A percentile compares a stretch with the other conserved stretches of the same genome.
Evolutionary conservation across 2,329 filamentous ascomycete genomes (phyloP).

Genomic region (Fusarium coffeatum): DNA sequence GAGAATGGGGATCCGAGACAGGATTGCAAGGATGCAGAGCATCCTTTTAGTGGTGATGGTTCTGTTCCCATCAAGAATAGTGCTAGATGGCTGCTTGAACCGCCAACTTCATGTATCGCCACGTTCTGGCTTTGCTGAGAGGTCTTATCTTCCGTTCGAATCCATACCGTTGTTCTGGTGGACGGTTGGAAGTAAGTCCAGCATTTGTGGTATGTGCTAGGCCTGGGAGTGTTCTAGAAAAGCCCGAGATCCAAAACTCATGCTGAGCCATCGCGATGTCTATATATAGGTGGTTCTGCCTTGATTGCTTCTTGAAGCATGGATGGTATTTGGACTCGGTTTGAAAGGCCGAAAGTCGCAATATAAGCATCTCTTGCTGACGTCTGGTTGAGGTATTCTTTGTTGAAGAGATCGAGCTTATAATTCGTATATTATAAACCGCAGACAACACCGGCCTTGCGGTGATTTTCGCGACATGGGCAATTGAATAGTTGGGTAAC

Average conservation of each 20-base stretch:
- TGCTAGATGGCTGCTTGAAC: background rate
- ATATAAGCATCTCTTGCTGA: background rate
- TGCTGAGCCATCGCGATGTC: background rate
- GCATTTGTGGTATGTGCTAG: background rate
- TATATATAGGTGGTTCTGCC: background rate
- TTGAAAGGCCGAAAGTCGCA: background rate
- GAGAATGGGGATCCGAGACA: background rate
- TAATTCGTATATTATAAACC: background rate
- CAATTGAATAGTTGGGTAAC: background rate
- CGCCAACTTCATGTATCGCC: background rate
- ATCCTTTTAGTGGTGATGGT: background rate
- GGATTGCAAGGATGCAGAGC: background rate
- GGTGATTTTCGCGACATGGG: too few relatives aligned
- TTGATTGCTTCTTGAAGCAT: background rate
- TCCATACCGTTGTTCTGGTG: background rate
- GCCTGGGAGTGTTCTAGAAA: background rate
- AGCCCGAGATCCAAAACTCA: background rate
- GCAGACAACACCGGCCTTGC: background rate
- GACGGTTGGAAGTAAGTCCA: background rate
- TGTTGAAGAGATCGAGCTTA: background rate
- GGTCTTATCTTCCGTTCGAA: background rate
- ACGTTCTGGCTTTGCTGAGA: background rate
- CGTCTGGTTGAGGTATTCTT: background rate
- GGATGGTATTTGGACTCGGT: background rate
- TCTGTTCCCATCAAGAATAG: background rate